A percentile compares a stretch with the other conserved stretches of the same genome.
phyloP scores from a whole-genome alignment of 2,329 filamentous ascomycete genomes.

The Aspergillus japonicus region DNA sequence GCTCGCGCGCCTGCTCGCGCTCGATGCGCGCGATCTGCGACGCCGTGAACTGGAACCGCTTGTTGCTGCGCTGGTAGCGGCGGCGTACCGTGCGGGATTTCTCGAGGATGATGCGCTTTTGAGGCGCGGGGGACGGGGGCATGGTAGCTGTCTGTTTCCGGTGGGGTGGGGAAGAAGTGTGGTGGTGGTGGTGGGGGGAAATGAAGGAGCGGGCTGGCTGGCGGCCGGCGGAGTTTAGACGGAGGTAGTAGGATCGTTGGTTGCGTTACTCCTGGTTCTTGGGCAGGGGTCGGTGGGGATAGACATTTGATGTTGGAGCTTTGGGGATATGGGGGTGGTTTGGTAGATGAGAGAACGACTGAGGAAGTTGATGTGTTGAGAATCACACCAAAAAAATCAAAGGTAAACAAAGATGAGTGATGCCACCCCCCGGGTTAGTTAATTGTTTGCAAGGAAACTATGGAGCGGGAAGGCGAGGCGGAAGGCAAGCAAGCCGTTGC shows the following conservation, averaged over 20 bases:
- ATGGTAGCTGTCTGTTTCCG: neutral
- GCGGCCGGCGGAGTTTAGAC: neutral
- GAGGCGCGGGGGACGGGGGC: neutral
- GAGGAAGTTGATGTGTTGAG: neutral
- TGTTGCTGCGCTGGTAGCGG: conserved; percentile 40
- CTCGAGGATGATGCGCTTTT: conserved; percentile 34
- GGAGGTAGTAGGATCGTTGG: neutral
- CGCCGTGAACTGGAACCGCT: conserved; percentile 35
- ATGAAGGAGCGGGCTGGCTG: too few species aligned
- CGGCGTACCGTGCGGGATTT: conserved; percentile 41
- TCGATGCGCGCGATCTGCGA: conserved; percentile 40
- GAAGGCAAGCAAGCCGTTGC: conserved; percentile 14
- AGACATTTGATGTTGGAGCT: neutral
- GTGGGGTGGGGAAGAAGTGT: neutral
- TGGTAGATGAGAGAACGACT: neutral
- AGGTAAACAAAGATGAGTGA: neutral
- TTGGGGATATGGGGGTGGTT: neutral
- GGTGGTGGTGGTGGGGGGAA: neutral
- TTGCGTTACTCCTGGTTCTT: neutral
- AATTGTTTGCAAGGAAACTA: neutral
- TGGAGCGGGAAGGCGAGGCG: neutral
- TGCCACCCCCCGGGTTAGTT: neutral
- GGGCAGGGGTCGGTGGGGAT: neutral
- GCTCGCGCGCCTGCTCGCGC: conserved; percentile 43
- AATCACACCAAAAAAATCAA: neutral